phyloP scores from a whole-genome alignment of 352 stramenopile genomes.

The Peronospora destructor region DNA sequence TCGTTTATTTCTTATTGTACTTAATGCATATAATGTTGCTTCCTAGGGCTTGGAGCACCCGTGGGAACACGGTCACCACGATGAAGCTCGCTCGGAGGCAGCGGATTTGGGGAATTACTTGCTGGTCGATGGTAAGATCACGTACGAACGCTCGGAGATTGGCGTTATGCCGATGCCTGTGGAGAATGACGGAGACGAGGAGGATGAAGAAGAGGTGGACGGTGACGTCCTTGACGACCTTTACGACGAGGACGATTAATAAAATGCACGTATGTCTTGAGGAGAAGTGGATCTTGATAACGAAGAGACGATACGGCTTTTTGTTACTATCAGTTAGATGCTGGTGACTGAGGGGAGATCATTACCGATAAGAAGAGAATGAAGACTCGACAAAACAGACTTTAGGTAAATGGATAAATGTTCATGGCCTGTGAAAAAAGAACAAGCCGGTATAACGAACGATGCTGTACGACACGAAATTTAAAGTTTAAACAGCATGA shows the following conservation, averaged over 20 bases:
- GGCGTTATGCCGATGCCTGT: constrained; percentile 52
- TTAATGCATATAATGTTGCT: not conserved
- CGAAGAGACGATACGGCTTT: constrained; percentile 1
- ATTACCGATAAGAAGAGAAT: too few species aligned
- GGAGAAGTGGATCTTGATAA: constrained; percentile 4
- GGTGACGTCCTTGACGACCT: constrained; percentile 21
- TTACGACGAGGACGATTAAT: constrained; percentile 27
- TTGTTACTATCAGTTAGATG: constrained; percentile 1
- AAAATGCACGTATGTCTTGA: constrained; percentile 4
- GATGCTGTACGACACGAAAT: not conserved
- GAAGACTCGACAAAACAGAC: constrained; percentile 22
- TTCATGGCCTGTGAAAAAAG: not conserved
- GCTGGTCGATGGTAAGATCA: constrained; percentile 44
- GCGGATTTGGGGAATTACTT: constrained; percentile 27
- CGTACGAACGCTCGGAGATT: constrained; percentile 65
- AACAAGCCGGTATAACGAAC: not conserved
- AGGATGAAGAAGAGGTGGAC: constrained; percentile 3
- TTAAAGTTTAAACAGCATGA: constrained; percentile 9
- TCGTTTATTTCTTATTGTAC: not conserved
- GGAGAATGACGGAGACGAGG: constrained; percentile 39
- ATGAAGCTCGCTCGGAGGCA: constrained; percentile 37
- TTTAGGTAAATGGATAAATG: constrained; percentile 18
- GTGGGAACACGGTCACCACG: constrained; percentile 70
- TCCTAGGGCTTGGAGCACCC: constrained; percentile 80
- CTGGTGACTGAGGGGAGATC: not conserved